Base-by-base conservation (phyloP, 2,329 filamentous ascomycete species). In the Exophiala spinifera region DNA sequence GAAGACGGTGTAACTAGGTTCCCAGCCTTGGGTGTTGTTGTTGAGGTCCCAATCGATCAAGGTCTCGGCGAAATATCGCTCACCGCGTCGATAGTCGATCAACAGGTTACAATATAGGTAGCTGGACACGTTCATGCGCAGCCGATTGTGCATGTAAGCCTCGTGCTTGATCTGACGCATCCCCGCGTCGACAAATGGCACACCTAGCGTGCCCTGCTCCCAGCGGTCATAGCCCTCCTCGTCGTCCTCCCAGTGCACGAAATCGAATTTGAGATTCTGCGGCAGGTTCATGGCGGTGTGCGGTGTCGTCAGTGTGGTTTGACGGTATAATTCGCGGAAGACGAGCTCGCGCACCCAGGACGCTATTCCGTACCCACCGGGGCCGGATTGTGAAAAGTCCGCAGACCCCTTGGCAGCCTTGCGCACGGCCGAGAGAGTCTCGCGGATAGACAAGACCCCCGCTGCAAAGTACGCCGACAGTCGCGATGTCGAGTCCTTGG, bases 1-100 rank as follows among this genome's bases (percentile, higher is more conserved):
- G 72, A 94, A 92, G 46, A 92, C 76, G 0, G 77, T 79, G 53
- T 78, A 79, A 17, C 67, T 71, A 1, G 77, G 77, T 64, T 79
- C 75, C 77, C 76, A 79, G 23, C 74, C 72, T 52, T 80, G 72
- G n/a, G 77, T 74, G 61, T 80, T 76, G 57, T 80, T 76, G 33
- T 68, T 68, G 53, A 81, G 60, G 66, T 69, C 55, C 66, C 66
- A 54, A 61, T 69, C 44, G 57, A 69, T 61, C 23, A 80, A 63
- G 2, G 73, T 75, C 59, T 78, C 75, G 1, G 76, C 76, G 56
- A 79, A 79, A 54, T 77, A 80, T 1, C 76, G 66, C 63, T 80
- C 77, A 10, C 77, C 77, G 2, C 71, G 63, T 2, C 77, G 69
- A 53, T 78, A 79, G 57, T 79, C 75, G 49, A 80, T 66, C 1